phyloP scores from a whole-genome alignment of 2,329 filamentous ascomycete species.

The Neofusicoccum umdonicola region DNA sequence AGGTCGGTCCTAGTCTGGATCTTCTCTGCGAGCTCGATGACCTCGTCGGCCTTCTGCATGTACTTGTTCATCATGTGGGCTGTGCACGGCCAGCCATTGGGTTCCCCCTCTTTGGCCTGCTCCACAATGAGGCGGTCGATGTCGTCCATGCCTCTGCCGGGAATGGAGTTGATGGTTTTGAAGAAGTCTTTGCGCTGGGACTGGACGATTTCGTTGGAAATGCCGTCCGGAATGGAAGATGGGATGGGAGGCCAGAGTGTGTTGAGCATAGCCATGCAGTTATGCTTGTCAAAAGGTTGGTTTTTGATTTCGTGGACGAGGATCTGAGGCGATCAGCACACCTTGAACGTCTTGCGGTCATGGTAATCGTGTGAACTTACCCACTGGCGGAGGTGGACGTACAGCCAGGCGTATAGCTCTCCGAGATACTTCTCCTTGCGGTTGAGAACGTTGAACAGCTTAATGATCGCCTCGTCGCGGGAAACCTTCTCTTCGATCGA shows the following conservation, averaged over 20 bases:
- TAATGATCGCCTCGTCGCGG: conserved; percentile 48
- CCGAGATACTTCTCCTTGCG: conserved; percentile 4
- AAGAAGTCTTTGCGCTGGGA: conserved; percentile 62
- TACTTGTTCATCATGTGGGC: conserved; percentile 56
- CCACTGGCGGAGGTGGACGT: conserved; percentile 62
- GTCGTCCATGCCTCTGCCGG: conserved; percentile 54
- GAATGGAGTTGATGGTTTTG: conserved; percentile 59
- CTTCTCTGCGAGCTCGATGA: conserved; percentile 47
- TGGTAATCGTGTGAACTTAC: conserved; percentile 40
- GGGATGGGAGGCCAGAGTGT: conserved; percentile 62
- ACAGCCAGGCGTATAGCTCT: conserved; percentile 57
- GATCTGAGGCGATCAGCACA: conserved; percentile 43
- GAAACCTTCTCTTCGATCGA: conserved; percentile 46
- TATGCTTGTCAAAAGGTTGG: conserved; percentile 62
- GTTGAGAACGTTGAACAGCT: conserved; percentile 12
- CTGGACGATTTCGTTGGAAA: conserved; percentile 52
- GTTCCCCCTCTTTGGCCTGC: conserved; percentile 51
- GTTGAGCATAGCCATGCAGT: conserved; percentile 67
- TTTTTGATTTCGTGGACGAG: conserved; percentile 65
- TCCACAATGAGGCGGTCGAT: conserved; percentile 55
- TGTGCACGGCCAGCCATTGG: conserved; percentile 55
- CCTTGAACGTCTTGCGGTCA: not conserved
- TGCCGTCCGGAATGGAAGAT: conserved; percentile 34
- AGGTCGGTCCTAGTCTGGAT: conserved; percentile 10
- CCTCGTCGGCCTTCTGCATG: conserved; percentile 56